Percentiles rank a stretch among this genome's conserved stretches.
Conservation (phyloP, 164 flowering plant genomes). For the Vitis rotundifolia region DNA sequence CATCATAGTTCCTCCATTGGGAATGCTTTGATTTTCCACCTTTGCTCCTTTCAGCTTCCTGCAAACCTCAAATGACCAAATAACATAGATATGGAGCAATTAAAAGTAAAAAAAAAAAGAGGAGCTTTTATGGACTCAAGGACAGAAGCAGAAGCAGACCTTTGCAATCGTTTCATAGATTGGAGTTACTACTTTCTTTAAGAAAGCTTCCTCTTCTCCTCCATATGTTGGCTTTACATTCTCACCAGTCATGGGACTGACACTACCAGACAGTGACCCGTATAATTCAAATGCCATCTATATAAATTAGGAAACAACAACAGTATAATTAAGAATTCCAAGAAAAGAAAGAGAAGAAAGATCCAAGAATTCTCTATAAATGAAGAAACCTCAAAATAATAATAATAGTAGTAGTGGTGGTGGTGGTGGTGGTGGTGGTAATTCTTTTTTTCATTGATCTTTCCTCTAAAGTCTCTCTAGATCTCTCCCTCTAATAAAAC, state of each 20-base stretch:
- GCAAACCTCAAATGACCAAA: conserved; percentile 10
- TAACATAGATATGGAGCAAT: background rate
- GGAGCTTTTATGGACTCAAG: background rate
- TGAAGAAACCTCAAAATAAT: background rate
- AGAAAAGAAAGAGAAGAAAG: background rate
- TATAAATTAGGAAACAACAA: background rate
- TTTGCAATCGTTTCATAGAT: conserved; percentile 73
- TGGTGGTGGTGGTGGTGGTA: too few relatives aligned
- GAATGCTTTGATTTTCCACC: conserved; percentile 83
- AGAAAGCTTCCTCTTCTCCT: conserved; percentile 86
- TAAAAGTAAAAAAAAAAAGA: background rate
- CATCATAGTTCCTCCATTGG: conserved; percentile 97
- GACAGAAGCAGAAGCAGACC: conserved; percentile 34
- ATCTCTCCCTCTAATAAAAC: too few relatives aligned
- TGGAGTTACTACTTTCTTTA: conserved; percentile 82
- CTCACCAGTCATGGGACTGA: conserved; percentile 89
- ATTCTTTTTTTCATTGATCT: too few relatives aligned
- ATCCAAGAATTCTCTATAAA: background rate
- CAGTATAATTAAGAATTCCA: background rate
- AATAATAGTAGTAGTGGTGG: too few relatives aligned
- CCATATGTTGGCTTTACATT: conserved; percentile 91
- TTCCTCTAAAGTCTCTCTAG: too few relatives aligned
- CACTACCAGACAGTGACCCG: conserved; percentile 96
- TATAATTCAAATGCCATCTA: conserved; percentile 94
- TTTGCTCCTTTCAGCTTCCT: conserved; percentile 88